These are phyloP conservation scores for Austropuccinia psidii DNA, from an alignment of 1,284 basidiomycete genomes.

Conservation along the genomic window DNA sequence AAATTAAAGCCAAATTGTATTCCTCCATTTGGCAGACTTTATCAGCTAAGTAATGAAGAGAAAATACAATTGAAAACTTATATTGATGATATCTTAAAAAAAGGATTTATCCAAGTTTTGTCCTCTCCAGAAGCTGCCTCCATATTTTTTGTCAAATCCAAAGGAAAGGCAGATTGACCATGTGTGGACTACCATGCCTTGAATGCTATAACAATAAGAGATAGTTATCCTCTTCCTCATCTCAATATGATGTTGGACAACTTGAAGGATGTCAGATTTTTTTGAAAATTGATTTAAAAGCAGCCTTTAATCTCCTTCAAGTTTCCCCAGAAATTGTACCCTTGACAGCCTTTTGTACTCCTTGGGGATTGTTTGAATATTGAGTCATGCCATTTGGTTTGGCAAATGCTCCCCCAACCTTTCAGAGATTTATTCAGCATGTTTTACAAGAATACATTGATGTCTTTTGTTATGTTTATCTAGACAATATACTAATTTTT, in stretches of 20 bases:
- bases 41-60: background rate
- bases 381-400: slow-evolving; percentile 51
- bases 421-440: slow-evolving; percentile 14
- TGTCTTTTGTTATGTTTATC: slow-evolving; percentile 24
- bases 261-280: background rate
- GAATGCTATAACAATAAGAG: slow-evolving; percentile 1
- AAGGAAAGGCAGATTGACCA: background rate
- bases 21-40: background rate
- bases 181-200: background rate
- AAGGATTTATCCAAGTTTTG: slow-evolving; percentile 6
- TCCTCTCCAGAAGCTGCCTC: slow-evolving; percentile 9
- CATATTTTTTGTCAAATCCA: slow-evolving; percentile 31
- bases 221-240: background rate
- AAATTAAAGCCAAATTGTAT: background rate
- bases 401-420: slow-evolving; percentile 45
- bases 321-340: slow-evolving; percentile 44
- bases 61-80: background rate
- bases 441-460: background rate
- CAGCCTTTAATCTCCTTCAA: slow-evolving; percentile 45
- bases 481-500: slow-evolving; percentile 22
- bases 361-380: slow-evolving; percentile 49
- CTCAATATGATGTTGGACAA: background rate
- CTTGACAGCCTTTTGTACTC: slow-evolving; percentile 49
- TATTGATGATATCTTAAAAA: background rate
- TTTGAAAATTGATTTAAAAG: slow-evolving; percentile 45